phyloP scores from a whole-genome alignment of 257 asterid genomes.

The Dorcoceras hygrometricum region DNA sequence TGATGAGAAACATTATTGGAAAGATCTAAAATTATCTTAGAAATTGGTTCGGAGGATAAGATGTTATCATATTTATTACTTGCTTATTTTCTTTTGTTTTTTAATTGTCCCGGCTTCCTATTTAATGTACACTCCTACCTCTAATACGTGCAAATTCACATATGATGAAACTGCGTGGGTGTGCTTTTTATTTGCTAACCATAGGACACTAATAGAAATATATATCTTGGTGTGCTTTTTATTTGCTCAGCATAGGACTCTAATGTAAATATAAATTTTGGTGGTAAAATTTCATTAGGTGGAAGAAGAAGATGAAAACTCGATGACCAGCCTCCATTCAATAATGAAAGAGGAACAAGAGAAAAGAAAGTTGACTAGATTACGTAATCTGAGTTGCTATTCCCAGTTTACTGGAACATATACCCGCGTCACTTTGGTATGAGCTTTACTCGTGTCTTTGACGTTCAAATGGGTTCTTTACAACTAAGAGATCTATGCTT shows the following conservation, averaged over 20 bases:
- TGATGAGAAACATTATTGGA: no score
- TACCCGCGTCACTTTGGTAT: slow-evolving; percentile 79
- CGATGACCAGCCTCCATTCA: slow-evolving; percentile 54
- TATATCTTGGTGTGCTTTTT: slow-evolving; percentile 20
- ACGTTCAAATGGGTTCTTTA: slow-evolving; percentile 16
- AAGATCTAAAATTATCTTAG: no score
- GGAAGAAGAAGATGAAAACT: slow-evolving; percentile 46
- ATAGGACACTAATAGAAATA: background rate
- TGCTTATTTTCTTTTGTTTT: no score
- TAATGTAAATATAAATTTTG: slow-evolving; percentile 5
- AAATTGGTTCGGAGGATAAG: no score
- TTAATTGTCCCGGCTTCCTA: no score
- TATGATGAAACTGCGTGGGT: background rate
- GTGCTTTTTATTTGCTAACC: slow-evolving; percentile 22
- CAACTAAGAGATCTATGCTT: slow-evolving; percentile 12
- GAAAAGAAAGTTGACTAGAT: slow-evolving; percentile 55
- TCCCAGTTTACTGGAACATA: slow-evolving; percentile 82
- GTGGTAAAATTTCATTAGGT: slow-evolving; percentile 45
- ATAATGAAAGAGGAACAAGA: slow-evolving; percentile 76
- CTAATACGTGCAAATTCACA: background rate
- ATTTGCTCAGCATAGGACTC: slow-evolving; percentile 15
- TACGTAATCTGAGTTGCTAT: slow-evolving; percentile 54
- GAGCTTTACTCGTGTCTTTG: slow-evolving; percentile 18
- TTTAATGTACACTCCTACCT: background rate
- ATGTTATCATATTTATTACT: no score